Base-by-base conservation (phyloP, 208 protist species). In the Leishmania major region DNA sequence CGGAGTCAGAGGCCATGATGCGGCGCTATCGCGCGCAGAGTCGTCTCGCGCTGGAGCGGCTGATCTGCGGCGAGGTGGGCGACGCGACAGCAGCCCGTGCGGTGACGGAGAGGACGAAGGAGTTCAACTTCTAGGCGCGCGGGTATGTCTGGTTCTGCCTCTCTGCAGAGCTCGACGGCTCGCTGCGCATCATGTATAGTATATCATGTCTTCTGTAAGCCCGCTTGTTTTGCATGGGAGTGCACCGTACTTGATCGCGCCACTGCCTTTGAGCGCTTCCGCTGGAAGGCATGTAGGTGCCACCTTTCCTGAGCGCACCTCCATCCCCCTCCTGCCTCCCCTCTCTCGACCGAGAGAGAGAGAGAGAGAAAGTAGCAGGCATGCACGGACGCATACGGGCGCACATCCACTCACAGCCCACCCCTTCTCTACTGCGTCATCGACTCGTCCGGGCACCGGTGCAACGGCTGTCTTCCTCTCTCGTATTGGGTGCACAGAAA, bases 1-100 rank as follows among this genome's bases (percentile, higher is more conserved):
- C 77, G 3, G 35, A 82, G 57, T 80, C 83, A 13, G 83, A 86
- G 35, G 62, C 74, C 19, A 86, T 86, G 83, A 60, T 80, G 75
- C 83, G 83, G 15, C 83, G 83, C 1, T 86, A 80, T 60, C 75
- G 83, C 59, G 75, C 67, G 2, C 78, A 51, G 1, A 62, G 83
- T 0, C 83, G 83, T 1, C n/a, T 78, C n/a, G 83, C 83, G 45
- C 78, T 86, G 71, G 83, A 86, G 35, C 64, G 78, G 8, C 67
- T 86, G 57, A 62, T 17, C 28, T 77, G 47, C 67, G 60, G 25
- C 45, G 73, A 55, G 13, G 51, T 62, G 7, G 22, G 17, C 15
- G 73, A 55, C n/a, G 51, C n/a, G n/a, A 17, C 73, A 55, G 31
- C 51, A 31, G 11, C 31, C 51, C 72, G 49, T 40, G 51, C 47